These are phyloP conservation scores for Pseudogymnoascus sp. DNA, from an alignment of 2,329 filamentous ascomycete genomes.

Conservation along the genomic window DNA sequence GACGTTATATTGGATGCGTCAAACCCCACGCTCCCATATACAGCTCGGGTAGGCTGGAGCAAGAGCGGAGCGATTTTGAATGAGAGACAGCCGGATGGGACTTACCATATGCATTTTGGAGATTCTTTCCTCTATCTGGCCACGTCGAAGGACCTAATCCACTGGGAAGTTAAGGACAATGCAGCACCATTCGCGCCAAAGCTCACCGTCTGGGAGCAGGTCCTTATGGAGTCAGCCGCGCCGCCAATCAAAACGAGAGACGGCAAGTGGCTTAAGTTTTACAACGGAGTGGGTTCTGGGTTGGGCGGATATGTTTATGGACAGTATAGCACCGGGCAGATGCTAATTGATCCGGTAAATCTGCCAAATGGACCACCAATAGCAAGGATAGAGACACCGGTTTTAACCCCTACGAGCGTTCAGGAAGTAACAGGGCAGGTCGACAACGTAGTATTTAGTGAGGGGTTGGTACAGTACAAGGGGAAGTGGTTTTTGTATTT, in stretches of 20 bases:
- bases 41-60: slow-evolving; percentile 15
- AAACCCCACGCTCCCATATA: slow-evolving; percentile 14
- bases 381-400: slow-evolving; percentile 26
- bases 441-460: slow-evolving; percentile 27
- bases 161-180: slow-evolving; percentile 23
- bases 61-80: slow-evolving; percentile 26
- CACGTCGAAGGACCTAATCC: slow-evolving; percentile 27
- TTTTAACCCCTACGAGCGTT: slow-evolving; percentile 23
- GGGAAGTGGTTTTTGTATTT: slow-evolving; percentile 29
- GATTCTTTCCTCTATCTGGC: slow-evolving; percentile 28
- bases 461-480: slow-evolving; percentile 29
- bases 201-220: slow-evolving; percentile 27
- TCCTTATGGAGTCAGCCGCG: slow-evolving; percentile 28
- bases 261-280: slow-evolving; percentile 28
- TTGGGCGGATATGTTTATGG: slow-evolving; percentile 22
- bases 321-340: slow-evolving; percentile 29
- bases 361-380: slow-evolving; percentile 21
- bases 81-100: slow-evolving; percentile 25
- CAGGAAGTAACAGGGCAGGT: slow-evolving; percentile 28
- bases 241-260: slow-evolving; percentile 29
- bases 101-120: slow-evolving; percentile 31
- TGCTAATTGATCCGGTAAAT: slow-evolving; percentile 27
- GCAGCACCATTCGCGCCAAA: slow-evolving; percentile 21
- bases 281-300: slow-evolving; percentile 26
- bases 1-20: slow-evolving; percentile 21